Base-by-base conservation (phyloP, 768 basidiomycete genomes). In the Trametes sanguinea region DNA sequence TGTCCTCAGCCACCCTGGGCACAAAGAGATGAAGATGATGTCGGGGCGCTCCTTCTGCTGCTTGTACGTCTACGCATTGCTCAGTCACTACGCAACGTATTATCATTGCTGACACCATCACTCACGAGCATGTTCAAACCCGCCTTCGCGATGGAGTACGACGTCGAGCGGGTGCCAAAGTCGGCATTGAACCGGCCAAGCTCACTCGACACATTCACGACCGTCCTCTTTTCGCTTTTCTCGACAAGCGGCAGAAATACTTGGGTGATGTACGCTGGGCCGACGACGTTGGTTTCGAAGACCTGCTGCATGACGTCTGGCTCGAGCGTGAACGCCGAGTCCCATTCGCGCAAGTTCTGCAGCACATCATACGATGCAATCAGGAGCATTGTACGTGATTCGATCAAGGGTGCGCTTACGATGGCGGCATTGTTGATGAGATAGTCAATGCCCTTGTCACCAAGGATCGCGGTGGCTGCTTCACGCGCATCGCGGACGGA, bases 401-500 rank as follows among this genome's bases (percentile, higher is more conserved):
- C 13, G 17, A 27, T 7, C 14, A 3, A 27, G 27, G 29, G 6
- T 16, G 17, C n/a, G 16, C 46, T 54, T 54, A 76, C 76, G 30
- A 76, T 61, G 1, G 67, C 77, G 7, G 77, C 76, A 42, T 76
- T 77, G 66, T 77, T 79, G 54, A 77, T 61, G 14, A 79, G 66
- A 54, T 76, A 77, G 64, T 79, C 75, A 2, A 79, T 61, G 4
- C 77, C 76, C n/a, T 60, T 57, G 30, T 63, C 65, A 4, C 61
- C 69, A 16, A 78, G 60, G 33, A 75, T 58, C 35, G 54, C 64
- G 22, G 64, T 68, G 30, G 72, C 69, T 5, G 56, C 33, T 29
- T 61, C 54, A 8, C 63, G 66, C 10, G 72, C 69, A 0, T 54
- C 65, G 9, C 71, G 63, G 57, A 77, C 72, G 27, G 69, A 67